Base-by-base conservation (phyloP, 805 yeast species). In the Wickerhamiella siamensis region DNA sequence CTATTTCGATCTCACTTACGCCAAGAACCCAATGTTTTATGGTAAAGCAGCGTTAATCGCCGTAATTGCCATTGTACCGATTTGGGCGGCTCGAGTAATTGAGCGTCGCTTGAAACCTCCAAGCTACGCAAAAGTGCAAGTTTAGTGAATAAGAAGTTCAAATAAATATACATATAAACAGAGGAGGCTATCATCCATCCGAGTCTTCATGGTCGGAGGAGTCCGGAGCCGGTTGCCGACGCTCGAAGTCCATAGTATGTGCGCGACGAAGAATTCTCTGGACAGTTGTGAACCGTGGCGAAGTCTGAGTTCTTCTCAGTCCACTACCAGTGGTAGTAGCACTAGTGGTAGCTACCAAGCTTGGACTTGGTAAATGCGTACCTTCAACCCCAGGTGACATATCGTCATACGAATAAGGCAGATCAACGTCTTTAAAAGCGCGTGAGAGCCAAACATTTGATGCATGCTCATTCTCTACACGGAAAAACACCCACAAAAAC, bases 401-500 rank as follows among this genome's bases (percentile, higher is more conserved):
- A 12, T 40, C 38, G 8, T 19, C 17, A 18, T 49, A 43, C 16
- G 42, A 72, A 48, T 84, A 88, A 0, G 98, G 98, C 41, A 88
- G 62, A 2, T 88, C 83, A 8, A 83, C 65, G 46, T 88, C 95
- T 44, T 93, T 74, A 8, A 93, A 78, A 0, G 96, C 97, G 48
- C 94, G 71, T 60, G 78, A 82, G 35, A 84, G 63, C 42, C 75
- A 76, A 9, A 86, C 94, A 56, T 88, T 88, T 0, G 96, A 77
- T 37, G 87, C 79, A 59, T 91, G 98, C 60, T 91, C 97, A 60
- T 91, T 91, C 52, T 91, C 98, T 71, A 91, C 80, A 63, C 98
- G 77, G 65, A 91, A 79, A 38, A 82, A 72, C 5, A 84, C 69
- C 98, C 98, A 91, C 12, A 88, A 64, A 51, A 83, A 80, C 55